phyloP scores from a whole-genome alignment of 352 stramenopile genomes.

The Globisporangium uncinulatum region DNA sequence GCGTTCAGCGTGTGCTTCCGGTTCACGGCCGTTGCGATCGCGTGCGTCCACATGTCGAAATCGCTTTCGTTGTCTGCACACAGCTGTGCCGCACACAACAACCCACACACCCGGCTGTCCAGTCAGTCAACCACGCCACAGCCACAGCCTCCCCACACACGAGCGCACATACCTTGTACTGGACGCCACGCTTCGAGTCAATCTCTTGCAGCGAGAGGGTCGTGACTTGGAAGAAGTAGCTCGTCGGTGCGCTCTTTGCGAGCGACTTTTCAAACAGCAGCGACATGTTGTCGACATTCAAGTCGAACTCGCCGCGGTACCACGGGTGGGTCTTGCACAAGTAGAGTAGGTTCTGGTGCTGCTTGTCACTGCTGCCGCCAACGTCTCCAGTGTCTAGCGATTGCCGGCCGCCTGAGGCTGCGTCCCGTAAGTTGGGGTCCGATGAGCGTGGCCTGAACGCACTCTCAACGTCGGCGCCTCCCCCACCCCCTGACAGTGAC shows the following conservation, averaged over 20 bases:
- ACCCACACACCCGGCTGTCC: neutral
- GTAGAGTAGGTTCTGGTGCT: constrained; percentile 57
- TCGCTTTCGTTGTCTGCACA: constrained; percentile 71
- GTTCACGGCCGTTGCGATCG: constrained; percentile 73
- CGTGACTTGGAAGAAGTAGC: constrained; percentile 84
- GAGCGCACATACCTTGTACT: constrained; percentile 62
- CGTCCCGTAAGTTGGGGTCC: constrained; percentile 1
- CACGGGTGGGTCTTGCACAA: constrained; percentile 73
- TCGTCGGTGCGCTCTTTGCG: constrained; percentile 66
- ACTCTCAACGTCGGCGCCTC: neutral
- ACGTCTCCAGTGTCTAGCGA: neutral
- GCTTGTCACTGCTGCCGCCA: constrained; percentile 4
- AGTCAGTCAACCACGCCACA: constrained; percentile 2
- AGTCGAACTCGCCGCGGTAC: constrained; percentile 71
- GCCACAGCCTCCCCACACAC: neutral
- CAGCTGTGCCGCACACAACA: constrained; percentile 21
- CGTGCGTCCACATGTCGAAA: constrained; percentile 74
- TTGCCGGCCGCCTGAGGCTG: neutral
- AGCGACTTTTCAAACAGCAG: constrained; percentile 80
- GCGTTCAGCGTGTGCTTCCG: constrained; percentile 44
- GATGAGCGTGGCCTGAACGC: neutral
- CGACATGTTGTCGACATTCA: constrained; percentile 71
- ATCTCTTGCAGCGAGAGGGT: constrained; percentile 70
- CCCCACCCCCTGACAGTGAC: too few species aligned
- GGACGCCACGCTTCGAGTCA: constrained; percentile 72